phyloP scores from a whole-genome alignment of 2,329 filamentous ascomycete species.

The Colletotrichum trifolii region DNA sequence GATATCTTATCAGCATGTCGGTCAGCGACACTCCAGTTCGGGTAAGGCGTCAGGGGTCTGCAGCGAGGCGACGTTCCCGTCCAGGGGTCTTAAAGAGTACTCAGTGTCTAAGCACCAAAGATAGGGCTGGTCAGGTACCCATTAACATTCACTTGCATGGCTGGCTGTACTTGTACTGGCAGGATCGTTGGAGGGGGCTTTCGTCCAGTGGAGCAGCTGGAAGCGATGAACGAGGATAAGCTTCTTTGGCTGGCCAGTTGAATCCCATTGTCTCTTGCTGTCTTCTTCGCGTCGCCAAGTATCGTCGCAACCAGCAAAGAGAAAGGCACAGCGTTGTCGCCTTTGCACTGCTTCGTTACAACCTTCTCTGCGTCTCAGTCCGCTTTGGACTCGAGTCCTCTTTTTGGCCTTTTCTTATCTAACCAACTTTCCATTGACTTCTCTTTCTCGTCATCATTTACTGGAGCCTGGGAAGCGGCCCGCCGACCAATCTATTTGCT shows the following conservation, averaged over 20 bases:
- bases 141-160: too few relatives aligned
- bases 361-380: slow-evolving; percentile 22
- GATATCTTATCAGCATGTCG: slow-evolving; percentile 25
- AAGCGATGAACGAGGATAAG: slow-evolving; percentile 22
- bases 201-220: slow-evolving; percentile 23
- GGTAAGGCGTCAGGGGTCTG: slow-evolving; percentile 37
- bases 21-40: slow-evolving; percentile 6
- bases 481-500: slow-evolving; percentile 24
- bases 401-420: background rate
- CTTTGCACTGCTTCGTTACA: slow-evolving; percentile 13
- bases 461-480: slow-evolving; percentile 13
- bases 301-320: slow-evolving; percentile 30
- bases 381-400: slow-evolving; percentile 18
- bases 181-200: slow-evolving; percentile 11
- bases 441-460: slow-evolving; percentile 17
- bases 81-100: too few relatives aligned
- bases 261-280: background rate
- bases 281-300: slow-evolving; percentile 22
- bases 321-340: slow-evolving; percentile 5
- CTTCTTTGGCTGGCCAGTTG: slow-evolving; percentile 20
- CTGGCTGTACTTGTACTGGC: too few relatives aligned
- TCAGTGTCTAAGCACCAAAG: too few relatives aligned
- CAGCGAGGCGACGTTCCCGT: slow-evolving; percentile 17
- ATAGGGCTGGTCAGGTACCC: too few relatives aligned
- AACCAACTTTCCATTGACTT: background rate